phyloP scores from a whole-genome alignment of 176 grass and related monocot genomes.

The Lolium perenne region DNA sequence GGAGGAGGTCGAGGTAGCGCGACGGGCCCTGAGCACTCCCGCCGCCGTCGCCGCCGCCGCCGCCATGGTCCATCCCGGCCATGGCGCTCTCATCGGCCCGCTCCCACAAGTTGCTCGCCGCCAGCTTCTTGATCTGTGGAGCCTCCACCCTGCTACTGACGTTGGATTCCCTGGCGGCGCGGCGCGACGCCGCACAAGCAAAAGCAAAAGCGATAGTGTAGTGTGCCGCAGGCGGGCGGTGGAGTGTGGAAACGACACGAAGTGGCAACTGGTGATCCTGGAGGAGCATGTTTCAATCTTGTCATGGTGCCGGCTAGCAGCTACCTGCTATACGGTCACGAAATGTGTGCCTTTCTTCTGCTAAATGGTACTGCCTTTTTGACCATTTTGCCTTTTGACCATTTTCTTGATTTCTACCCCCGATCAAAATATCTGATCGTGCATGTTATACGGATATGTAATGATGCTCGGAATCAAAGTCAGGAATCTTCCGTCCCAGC shows the following conservation, averaged over 20 bases:
- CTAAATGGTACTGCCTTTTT: too few species aligned
- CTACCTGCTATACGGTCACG: too few species aligned
- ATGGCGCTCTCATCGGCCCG: conserved; percentile 55
- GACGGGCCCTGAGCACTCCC: conserved; percentile 31
- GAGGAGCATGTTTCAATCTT: not conserved
- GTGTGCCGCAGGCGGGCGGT: not conserved
- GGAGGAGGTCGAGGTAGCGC: conserved; percentile 78
- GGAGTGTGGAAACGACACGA: not conserved
- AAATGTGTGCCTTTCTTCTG: too few species aligned
- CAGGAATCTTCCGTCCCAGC: too few species aligned
- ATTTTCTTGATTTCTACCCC: too few species aligned
- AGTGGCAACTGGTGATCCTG: not conserved
- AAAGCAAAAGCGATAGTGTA: conserved; percentile 40
- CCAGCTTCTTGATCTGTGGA: conserved; percentile 63
- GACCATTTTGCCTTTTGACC: too few species aligned
- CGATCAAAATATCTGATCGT: too few species aligned
- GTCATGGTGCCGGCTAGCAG: not conserved
- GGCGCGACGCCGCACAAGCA: conserved; percentile 37
- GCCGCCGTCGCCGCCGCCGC: conserved; percentile 7
- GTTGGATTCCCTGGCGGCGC: not conserved
- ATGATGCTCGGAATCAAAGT: too few species aligned
- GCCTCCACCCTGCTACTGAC: not conserved
- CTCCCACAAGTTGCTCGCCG: conserved; percentile 89
- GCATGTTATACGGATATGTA: too few species aligned
- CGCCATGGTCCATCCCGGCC: conserved; percentile 57